These are phyloP conservation scores for Microbotryomycetes sp. DNA, from an alignment of 1,284 basidiomycete genomes.

Conservation along the genomic window DNA sequence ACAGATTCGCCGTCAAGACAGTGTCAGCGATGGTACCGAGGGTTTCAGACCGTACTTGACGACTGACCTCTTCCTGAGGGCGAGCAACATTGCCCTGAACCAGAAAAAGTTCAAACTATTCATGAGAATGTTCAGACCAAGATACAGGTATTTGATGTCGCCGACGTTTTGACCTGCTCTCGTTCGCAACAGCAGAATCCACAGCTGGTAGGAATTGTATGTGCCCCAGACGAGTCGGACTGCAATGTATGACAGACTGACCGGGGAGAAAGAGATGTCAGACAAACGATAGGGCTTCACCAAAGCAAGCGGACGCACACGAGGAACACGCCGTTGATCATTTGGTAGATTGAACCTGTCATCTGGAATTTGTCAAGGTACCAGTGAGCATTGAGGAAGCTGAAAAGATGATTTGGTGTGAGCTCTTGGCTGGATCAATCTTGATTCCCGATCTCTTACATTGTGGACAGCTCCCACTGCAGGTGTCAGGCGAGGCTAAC, in stretches of 20 bases:
- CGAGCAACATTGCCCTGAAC: slow-evolving; percentile 43
- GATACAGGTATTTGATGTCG: slow-evolving; percentile 13
- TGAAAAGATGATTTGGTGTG: background rate
- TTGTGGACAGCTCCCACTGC: slow-evolving; percentile 33
- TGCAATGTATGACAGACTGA: slow-evolving; percentile 36
- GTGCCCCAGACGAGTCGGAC: slow-evolving; percentile 42
- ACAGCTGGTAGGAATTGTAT: slow-evolving; percentile 37
- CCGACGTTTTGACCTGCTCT: background rate
- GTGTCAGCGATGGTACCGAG: background rate
- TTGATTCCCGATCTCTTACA: slow-evolving; percentile 1
- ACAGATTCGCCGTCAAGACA: background rate
- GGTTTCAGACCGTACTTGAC: slow-evolving; percentile 31
- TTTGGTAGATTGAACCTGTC: slow-evolving; percentile 39
- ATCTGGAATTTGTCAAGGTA: slow-evolving; percentile 42
- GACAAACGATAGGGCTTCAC: background rate
- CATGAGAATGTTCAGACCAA: slow-evolving; percentile 35
- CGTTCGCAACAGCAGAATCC: slow-evolving; percentile 20
- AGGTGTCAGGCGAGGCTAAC: background rate
- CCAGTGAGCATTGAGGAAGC: slow-evolving; percentile 44
- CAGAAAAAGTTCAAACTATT: slow-evolving; percentile 44
- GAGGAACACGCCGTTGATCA: slow-evolving; percentile 37
- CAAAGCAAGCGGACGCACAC: slow-evolving; percentile 7
- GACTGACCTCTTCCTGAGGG: slow-evolving; percentile 39
- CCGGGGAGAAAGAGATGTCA: background rate
- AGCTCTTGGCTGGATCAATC: background rate